Evolutionary conservation across 768 basidiomycete species (phyloP), one percentile per base, ranked within the genome.

Genomic region (Chiua virens): DNA sequence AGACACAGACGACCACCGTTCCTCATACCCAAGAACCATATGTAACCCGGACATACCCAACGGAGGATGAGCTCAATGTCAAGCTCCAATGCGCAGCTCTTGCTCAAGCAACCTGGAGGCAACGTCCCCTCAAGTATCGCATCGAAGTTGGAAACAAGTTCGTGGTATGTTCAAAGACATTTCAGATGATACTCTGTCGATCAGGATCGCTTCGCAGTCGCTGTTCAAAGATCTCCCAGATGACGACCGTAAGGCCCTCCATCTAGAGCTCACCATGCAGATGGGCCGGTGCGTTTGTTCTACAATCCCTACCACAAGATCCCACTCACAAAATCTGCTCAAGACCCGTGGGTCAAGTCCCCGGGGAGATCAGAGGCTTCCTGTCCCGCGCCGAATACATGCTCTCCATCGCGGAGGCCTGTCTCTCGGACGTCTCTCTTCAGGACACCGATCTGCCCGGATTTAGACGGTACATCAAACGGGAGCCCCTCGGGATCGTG

Each of bases 401-500:
- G 81, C 74, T 97, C 45, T 82, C 82, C 42, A 93, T 96, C 56
- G 95, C 97, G 0, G 74, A 79, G 43, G 72, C 81, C 5, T 78
- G 81, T 38, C 82, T 99, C 4, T 77, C 80, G 9, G 92, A 96
- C 53, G 79, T 94, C 30, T 68, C 79, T 1, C 79, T 96, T 55
- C 74, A 77, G 42, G 85, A 88, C 43, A 87, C 87, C 6, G 89
- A 93, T 66, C 84, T 85, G 43, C 88, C 90, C 23, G 91, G 90
- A 3, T 89, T 93, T 73, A 82, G 76, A 57, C 78, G 94, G 41
- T 92, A 79, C 66, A 94, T 98, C 68, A 82, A 84, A 61, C 85
- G 91, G 36, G 79, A 78, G 14, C 92, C 97, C 0, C 68, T 96
- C 0, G 97, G 97, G 8, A 86, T 98, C 21, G 82, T 97, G 1